Evolutionary conservation across 2,329 filamentous ascomycete genomes (phyloP).

Genomic region (Madurella mycetomatis): DNA sequence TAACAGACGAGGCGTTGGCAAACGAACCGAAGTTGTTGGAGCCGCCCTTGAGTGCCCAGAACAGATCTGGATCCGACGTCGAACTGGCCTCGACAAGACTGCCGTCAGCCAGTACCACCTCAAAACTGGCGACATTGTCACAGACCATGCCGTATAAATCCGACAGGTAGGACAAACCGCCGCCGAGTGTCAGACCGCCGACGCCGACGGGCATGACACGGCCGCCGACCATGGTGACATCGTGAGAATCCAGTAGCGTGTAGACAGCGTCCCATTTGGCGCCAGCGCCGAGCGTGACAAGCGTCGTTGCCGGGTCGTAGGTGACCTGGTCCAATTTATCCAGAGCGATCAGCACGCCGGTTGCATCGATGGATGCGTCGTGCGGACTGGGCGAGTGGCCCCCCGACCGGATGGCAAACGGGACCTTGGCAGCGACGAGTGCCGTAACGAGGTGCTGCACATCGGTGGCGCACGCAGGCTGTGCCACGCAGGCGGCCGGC

Average conservation of each 20-base stretch:
- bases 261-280: conserved; percentile 1
- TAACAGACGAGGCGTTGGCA: no score
- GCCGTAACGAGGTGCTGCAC: neutral
- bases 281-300: neutral
- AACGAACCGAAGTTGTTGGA: neutral
- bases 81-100: neutral
- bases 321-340: neutral
- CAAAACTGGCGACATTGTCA: neutral
- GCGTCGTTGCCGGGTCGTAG: neutral
- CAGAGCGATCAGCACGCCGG: conserved; percentile 1
- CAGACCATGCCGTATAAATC: neutral
- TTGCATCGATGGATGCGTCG: neutral
- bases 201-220: conserved; percentile 2
- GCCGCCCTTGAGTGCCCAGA: conserved; percentile 1
- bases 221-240: conserved; percentile 4
- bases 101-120: conserved; percentile 1
- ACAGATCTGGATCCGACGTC: neutral
- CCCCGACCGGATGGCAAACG: conserved; percentile 7
- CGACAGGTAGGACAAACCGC: neutral
- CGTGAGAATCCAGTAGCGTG: neutral
- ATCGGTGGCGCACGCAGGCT: neutral
- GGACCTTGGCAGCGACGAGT: neutral
- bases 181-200: neutral
- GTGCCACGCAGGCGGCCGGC: neutral
- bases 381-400: conserved; percentile 2